Conservation (phyloP, 75 land plant genomes). For the Gnetum montanum region DNA sequence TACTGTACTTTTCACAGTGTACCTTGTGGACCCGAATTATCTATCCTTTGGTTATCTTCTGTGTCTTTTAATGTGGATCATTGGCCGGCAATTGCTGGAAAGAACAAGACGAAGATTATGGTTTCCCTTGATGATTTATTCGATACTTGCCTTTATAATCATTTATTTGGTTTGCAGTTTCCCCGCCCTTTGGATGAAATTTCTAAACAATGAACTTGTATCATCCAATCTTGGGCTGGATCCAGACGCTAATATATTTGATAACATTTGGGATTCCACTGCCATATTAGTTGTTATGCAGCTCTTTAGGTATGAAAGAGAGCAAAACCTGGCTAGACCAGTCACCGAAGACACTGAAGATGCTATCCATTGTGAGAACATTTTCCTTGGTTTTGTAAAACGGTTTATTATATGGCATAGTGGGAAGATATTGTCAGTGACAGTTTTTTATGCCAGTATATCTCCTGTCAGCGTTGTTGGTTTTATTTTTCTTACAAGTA, state of each 20-base stretch:
- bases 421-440: slow-evolving; percentile 65
- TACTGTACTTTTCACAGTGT: slow-evolving; percentile 75
- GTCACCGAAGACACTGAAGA: slow-evolving; percentile 12
- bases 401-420: slow-evolving; percentile 82
- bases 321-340: slow-evolving; percentile 32
- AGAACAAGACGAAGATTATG: slow-evolving; percentile 65
- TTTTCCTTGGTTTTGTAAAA: slow-evolving; percentile 48
- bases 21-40: slow-evolving; percentile 69
- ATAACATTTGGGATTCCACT: slow-evolving; percentile 76
- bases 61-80: slow-evolving; percentile 83
- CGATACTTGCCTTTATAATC: slow-evolving; percentile 48
- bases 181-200: slow-evolving; percentile 34
- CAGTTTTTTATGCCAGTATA: slow-evolving; percentile 87
- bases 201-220: slow-evolving; percentile 40
- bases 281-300: slow-evolving; percentile 89
- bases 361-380: slow-evolving; percentile 18
- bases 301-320: slow-evolving; percentile 80
- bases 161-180: slow-evolving; percentile 66
- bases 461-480: slow-evolving; percentile 88
- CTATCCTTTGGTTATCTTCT: slow-evolving; percentile 80
- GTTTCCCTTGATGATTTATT: slow-evolving; percentile 74
- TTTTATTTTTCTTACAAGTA: slow-evolving; percentile 67
- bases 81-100: slow-evolving; percentile 87
- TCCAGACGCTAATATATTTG: slow-evolving; percentile 58
- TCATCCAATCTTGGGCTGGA: slow-evolving; percentile 54